Conservation (phyloP, 2,329 filamentous ascomycete genomes). For the Neopestalotiopsis clavispora region DNA sequence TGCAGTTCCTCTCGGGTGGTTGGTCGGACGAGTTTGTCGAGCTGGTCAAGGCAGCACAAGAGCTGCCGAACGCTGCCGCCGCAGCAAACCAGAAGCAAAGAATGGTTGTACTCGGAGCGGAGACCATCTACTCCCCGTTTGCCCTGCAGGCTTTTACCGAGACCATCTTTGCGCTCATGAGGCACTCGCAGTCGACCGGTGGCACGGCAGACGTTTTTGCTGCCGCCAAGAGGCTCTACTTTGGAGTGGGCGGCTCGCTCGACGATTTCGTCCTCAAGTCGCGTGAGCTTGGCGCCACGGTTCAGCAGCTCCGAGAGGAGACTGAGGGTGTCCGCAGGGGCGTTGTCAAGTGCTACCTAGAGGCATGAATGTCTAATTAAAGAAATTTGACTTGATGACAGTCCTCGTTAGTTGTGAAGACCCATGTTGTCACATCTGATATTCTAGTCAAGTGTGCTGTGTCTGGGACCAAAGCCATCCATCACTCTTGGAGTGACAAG, state of each 20-base stretch:
- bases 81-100: constrained; percentile 35
- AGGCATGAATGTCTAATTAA: not conserved
- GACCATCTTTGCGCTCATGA: constrained; percentile 59
- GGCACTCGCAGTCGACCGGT: constrained; percentile 40
- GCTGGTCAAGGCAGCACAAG: constrained; percentile 47
- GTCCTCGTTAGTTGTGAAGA: not conserved
- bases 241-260: constrained; percentile 82
- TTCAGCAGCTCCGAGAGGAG: constrained; percentile 61
- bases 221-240: constrained; percentile 81
- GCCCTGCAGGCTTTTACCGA: constrained; percentile 72
- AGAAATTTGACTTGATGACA: not conserved
- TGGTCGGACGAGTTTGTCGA: constrained; percentile 72
- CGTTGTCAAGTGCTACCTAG: constrained; percentile 58
- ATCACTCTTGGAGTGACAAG: no score
- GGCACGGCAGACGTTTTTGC: constrained; percentile 66
- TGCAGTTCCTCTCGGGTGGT: constrained; percentile 75
- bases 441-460: no score
- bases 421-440: no score
- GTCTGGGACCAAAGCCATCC: no score
- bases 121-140: constrained; percentile 83
- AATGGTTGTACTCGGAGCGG: constrained; percentile 71
- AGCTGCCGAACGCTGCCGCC: constrained; percentile 13
- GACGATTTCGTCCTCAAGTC: constrained; percentile 71
- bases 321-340: constrained; percentile 65
- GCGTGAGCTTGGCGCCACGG: constrained; percentile 49